Conservation (phyloP, 345 rosid species). For the Heritiera fomes region DNA sequence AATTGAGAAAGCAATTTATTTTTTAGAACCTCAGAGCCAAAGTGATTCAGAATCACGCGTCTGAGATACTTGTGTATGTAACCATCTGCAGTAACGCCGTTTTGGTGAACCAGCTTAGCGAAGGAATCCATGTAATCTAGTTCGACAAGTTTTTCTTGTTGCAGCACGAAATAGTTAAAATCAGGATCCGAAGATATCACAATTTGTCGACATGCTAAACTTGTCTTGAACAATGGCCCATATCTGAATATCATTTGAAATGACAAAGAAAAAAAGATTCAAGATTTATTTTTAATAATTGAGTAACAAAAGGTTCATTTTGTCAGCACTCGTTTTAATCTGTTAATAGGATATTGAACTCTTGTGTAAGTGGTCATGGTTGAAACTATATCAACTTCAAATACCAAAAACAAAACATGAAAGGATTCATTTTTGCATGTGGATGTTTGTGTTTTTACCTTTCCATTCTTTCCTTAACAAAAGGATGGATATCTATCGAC, state of each 20-base stretch:
- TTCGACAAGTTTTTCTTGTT: constrained; percentile 11
- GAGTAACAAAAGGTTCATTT: too few relatives aligned
- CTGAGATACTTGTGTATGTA: constrained; percentile 19
- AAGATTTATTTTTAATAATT: too few relatives aligned
- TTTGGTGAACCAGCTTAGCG: not conserved
- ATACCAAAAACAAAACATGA: too few relatives aligned
- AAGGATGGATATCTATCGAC: constrained; percentile 16
- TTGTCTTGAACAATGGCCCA: not conserved
- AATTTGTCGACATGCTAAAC: too few relatives aligned
- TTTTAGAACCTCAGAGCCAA: constrained; percentile 10
- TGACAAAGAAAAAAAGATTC: too few relatives aligned
- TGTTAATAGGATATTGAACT: too few relatives aligned
- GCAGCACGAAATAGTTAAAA: not conserved
- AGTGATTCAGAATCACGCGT: not conserved
- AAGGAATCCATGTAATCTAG: constrained; percentile 13
- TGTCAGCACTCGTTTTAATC: too few relatives aligned
- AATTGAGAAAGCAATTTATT: not conserved
- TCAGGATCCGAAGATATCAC: too few relatives aligned
- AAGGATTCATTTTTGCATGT: too few relatives aligned
- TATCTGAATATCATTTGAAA: not conserved
- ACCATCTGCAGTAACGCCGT: not conserved
- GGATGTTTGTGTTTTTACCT: not conserved
- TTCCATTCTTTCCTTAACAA: constrained; percentile 17
- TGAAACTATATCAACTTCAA: too few relatives aligned
- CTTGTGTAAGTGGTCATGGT: too few relatives aligned